Evolutionary conservation across 2,329 filamentous ascomycete genomes (phyloP).

Genomic region (Periconia sp.): DNA sequence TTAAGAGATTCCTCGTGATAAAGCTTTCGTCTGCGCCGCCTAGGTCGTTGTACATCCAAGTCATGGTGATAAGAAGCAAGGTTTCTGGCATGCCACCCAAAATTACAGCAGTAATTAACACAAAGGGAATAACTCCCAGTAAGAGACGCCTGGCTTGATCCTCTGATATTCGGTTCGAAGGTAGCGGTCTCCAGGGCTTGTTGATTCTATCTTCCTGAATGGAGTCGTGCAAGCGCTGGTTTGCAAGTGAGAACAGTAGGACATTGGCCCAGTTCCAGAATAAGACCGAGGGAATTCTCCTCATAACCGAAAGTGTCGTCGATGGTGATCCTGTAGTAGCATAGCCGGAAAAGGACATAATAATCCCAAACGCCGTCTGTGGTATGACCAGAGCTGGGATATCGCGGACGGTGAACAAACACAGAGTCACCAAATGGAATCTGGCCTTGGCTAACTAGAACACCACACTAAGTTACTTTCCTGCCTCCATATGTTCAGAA

Average conservation of each 20-base stretch:
- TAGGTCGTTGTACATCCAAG: not conserved
- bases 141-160: not conserved
- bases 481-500: no score
- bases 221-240: slow-evolving; percentile 38
- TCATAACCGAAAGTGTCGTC: no score
- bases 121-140: not conserved
- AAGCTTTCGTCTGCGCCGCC: not conserved
- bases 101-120: not conserved
- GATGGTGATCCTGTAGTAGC: no score
- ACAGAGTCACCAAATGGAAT: no score
- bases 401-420: no score
- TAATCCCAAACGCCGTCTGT: no score
- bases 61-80: not conserved
- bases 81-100: not conserved
- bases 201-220: slow-evolving; percentile 45
- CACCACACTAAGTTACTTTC: no score
- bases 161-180: slow-evolving; percentile 24
- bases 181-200: slow-evolving; percentile 43
- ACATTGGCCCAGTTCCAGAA: slow-evolving; percentile 36
- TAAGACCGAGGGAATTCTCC: not conserved
- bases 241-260: slow-evolving; percentile 44
- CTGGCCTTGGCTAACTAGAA: no score
- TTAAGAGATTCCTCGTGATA: not conserved
- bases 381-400: no score
- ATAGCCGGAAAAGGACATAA: no score